A percentile compares a stretch with the other conserved stretches of the same genome.
Conservation (phyloP, 2,329 filamentous ascomycete genomes). For the Septoria petroselini region DNA sequence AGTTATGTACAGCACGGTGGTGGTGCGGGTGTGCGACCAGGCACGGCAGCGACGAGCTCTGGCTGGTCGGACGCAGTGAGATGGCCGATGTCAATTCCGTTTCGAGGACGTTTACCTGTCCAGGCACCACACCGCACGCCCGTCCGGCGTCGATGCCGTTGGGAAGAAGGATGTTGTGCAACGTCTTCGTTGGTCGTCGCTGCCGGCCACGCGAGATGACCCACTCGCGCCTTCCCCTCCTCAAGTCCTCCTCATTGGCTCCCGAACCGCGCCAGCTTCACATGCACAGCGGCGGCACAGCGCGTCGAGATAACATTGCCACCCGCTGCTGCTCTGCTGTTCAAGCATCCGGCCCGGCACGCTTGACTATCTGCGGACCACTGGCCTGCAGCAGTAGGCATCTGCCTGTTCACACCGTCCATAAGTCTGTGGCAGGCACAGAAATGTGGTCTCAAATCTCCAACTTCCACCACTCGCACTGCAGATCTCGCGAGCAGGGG, state of each 20-base stretch:
- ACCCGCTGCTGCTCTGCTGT: too few species aligned
- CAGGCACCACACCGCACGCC: not conserved
- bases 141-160: constrained; percentile 2
- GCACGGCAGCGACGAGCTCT: constrained; percentile 8
- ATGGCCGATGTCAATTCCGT: not conserved
- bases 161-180: constrained; percentile 6
- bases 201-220: constrained; percentile 6
- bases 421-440: too few species aligned
- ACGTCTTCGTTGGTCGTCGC: constrained; percentile 1
- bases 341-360: constrained; percentile 1
- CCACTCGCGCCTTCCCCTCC: not conserved
- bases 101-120: too few species aligned
- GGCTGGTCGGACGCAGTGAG: not conserved
- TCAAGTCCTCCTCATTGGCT: not conserved
- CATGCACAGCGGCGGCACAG: too few species aligned
- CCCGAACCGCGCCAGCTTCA: not conserved
- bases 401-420: too few species aligned
- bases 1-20: constrained; percentile 2
- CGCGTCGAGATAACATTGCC: not conserved
- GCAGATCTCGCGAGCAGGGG: not conserved
- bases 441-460: not conserved
- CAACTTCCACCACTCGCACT: constrained; percentile 2
- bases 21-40: constrained; percentile 10
- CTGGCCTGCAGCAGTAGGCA: too few species aligned
- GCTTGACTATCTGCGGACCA: too few species aligned